These are phyloP conservation scores for Cicer bijugum DNA, from an alignment of 306 rosid species.

Conservation along the genomic window DNA sequence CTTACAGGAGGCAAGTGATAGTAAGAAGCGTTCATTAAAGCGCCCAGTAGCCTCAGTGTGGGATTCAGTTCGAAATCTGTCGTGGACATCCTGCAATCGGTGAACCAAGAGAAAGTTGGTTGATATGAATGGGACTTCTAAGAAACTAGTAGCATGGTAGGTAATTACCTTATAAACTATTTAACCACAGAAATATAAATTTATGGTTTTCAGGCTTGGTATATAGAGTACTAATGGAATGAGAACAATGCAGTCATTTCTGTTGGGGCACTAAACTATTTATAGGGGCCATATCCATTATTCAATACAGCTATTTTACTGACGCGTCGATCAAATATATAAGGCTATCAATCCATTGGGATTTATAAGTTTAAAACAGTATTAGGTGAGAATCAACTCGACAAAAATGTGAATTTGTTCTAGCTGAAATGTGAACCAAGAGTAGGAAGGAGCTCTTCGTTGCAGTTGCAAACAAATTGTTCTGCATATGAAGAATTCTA, in stretches of 20 bases:
- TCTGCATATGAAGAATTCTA: background rate
- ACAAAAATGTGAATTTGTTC: conserved; percentile 8
- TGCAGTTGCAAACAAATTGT: background rate
- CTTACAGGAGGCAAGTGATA: conserved; percentile 89
- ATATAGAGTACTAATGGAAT: conserved; percentile 28
- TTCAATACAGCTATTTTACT: conserved; percentile 20
- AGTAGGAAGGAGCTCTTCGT: background rate
- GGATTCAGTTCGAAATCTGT: conserved; percentile 92
- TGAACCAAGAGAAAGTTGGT: conserved; percentile 31
- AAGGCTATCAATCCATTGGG: background rate
- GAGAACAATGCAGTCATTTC: conserved; percentile 26
- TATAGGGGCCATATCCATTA: background rate
- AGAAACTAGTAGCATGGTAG: conserved; percentile 23
- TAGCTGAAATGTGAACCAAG: background rate
- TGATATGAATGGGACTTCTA: conserved; percentile 34
- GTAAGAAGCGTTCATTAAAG: conserved; percentile 91
- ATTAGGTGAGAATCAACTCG: background rate
- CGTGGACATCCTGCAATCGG: conserved; percentile 85
- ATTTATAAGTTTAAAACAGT: background rate
- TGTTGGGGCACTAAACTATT: conserved; percentile 16
- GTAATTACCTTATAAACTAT: background rate
- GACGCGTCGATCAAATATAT: background rate
- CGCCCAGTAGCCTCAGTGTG: conserved; percentile 82
- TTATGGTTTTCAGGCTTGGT: conserved; percentile 4
- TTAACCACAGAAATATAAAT: background rate